phyloP scores from a whole-genome alignment of 805 yeast genomes.

The Zygosaccharomyces kombuchaensis region DNA sequence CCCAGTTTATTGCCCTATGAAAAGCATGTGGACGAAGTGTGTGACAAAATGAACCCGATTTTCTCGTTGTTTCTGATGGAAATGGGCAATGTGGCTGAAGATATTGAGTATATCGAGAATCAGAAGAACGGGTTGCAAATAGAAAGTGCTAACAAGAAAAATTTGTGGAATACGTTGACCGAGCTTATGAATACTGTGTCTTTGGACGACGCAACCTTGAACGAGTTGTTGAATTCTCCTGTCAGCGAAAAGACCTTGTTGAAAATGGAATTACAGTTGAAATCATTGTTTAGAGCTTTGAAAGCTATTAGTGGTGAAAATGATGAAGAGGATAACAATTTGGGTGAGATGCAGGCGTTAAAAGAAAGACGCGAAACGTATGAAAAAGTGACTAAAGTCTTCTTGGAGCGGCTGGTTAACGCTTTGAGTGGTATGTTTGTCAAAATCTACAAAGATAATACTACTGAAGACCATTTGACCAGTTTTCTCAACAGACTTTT shows the following conservation, averaged over 20 bases:
- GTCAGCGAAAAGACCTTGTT: slow-evolving; percentile 44
- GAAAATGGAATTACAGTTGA: slow-evolving; percentile 53
- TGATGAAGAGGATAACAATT: slow-evolving; percentile 39
- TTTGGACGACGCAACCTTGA: slow-evolving; percentile 53
- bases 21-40: slow-evolving; percentile 44
- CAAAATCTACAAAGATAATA: slow-evolving; percentile 32
- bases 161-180: slow-evolving; percentile 64
- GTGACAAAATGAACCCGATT: slow-evolving; percentile 51
- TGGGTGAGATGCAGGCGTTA: slow-evolving; percentile 68
- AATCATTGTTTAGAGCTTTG: slow-evolving; percentile 59
- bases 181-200: slow-evolving; percentile 68
- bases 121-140: slow-evolving; percentile 82
- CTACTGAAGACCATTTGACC: slow-evolving; percentile 29
- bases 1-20: slow-evolving; percentile 42
- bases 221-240: slow-evolving; percentile 42
- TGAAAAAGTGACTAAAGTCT: slow-evolving; percentile 49
- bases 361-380: slow-evolving; percentile 59
- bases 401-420: slow-evolving; percentile 43
- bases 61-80: slow-evolving; percentile 58
- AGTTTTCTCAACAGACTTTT: slow-evolving; percentile 39
- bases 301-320: slow-evolving; percentile 53
- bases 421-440: slow-evolving; percentile 45
- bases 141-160: slow-evolving; percentile 72
- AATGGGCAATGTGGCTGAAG: slow-evolving; percentile 58
- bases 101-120: slow-evolving; percentile 64